Evolutionary conservation across 1,284 basidiomycete genomes (phyloP), one percentile per base, ranked within the genome.

Genomic region (Rhodotorula sp.): DNA sequence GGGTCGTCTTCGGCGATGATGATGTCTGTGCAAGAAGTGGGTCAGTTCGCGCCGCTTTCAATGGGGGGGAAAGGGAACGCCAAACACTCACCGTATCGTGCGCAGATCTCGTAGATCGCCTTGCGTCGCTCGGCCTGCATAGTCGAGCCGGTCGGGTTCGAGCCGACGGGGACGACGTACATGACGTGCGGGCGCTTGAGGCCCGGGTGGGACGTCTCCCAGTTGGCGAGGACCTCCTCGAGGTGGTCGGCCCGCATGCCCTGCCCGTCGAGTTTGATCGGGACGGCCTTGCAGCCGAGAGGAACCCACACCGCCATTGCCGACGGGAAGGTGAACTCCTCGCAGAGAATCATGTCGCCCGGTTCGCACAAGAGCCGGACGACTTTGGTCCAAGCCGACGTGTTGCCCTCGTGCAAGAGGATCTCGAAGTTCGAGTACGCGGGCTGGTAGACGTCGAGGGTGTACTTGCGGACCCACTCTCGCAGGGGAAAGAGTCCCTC

Each of bases 91-190:
- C 65, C 66, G 79, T 86, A 92, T 81, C 90, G 87, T 58, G 88
- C 86, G 74, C 89, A 91, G 67, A 92, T 83, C 50, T 87, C 86
- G 80, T 93, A 93, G 66, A 93, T 88, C 66, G 86, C 87, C 80
- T 89, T 86, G 82, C 91, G 91, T 71, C 91, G 84, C 65, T 84
- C 78, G 2, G 81, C 80, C n/a, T 83, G 81, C 86, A 90, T 49
- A 5, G 68, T 64, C 16, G 86, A 84, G 38, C 91, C 91, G 19
- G 87, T 89, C 1, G 91, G 91, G 81, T 93, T 93, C 81, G 92
- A 90, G 34, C 88, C 89, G 49, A 88, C 81, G 16, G 89, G 88
- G 6, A 90, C 84, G 5, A 86, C 88, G 79, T 92, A 92, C 80
- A 92, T 84, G 85, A 77, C 86, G 87, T 50, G 47, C 5, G 90